phyloP scores from a whole-genome alignment of 352 stramenopile species.

The Hyaloperonospora brassicae region DNA sequence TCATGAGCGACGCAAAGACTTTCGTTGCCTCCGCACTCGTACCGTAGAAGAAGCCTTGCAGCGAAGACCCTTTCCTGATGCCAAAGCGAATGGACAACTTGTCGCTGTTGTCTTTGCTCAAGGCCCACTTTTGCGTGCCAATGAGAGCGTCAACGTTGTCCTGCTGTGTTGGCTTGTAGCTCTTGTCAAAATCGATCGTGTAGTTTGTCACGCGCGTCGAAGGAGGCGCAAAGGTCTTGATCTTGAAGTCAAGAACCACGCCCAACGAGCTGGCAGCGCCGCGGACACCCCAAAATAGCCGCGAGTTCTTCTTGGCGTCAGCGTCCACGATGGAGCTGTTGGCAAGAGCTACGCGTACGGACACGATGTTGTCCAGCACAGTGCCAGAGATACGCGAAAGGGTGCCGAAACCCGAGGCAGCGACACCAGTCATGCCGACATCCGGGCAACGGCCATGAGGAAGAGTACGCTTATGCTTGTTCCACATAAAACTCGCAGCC shows the following conservation, averaged over 20 bases:
- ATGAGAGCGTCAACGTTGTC: constrained; percentile 22
- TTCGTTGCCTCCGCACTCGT: constrained; percentile 1
- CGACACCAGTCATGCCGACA: constrained; percentile 25
- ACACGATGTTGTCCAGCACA: constrained; percentile 22
- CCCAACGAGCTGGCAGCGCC: constrained; percentile 22
- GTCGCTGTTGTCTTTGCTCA: constrained; percentile 24
- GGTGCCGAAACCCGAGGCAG: constrained; percentile 20
- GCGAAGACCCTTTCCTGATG: constrained; percentile 9
- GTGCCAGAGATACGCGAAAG: constrained; percentile 19
- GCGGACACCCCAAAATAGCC: constrained; percentile 21
- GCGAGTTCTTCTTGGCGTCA: constrained; percentile 13
- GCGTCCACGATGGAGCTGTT: constrained; percentile 23
- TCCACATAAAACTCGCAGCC: constrained; percentile 17
- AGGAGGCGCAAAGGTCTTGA: constrained; percentile 12
- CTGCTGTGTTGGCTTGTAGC: constrained; percentile 15
- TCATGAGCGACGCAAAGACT: constrained; percentile 13
- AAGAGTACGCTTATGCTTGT: constrained; percentile 10
- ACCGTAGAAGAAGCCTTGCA: constrained; percentile 22
- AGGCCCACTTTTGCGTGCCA: constrained; percentile 18
- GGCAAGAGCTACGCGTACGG: constrained; percentile 18
- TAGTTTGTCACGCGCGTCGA: constrained; percentile 11
- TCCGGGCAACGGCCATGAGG: constrained; percentile 22
- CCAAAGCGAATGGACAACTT: constrained; percentile 21
- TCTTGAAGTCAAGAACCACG: constrained; percentile 22
- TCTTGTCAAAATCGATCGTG: constrained; percentile 20